These are phyloP conservation scores for Didymella arachidicola DNA, from an alignment of 2,329 filamentous ascomycete species.

Conservation along the genomic window DNA sequence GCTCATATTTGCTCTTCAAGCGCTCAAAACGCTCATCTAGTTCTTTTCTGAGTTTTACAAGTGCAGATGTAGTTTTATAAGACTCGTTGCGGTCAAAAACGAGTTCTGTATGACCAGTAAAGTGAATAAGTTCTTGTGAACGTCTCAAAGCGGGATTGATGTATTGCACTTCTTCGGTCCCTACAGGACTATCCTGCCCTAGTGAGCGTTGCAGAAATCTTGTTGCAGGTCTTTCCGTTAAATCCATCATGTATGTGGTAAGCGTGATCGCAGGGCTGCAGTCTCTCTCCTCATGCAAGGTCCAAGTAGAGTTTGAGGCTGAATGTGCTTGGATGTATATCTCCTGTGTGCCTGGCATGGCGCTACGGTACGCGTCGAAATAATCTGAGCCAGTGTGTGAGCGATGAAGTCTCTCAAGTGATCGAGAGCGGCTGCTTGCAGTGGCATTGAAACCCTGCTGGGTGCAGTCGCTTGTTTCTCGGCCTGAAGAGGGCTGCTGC, in stretches of 20 bases:
- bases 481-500: background rate
- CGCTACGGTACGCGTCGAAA: background rate
- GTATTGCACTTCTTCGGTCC: background rate
- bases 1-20: constrained; percentile 15
- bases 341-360: background rate
- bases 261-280: constrained; percentile 7
- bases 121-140: background rate
- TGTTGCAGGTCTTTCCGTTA: background rate
- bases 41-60: background rate
- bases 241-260: background rate
- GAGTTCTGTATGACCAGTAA: background rate
- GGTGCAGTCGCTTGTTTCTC: background rate
- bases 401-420: background rate
- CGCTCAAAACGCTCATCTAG: constrained; percentile 6
- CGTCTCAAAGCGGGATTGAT: background rate
- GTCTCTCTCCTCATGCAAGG: background rate
- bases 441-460: background rate
- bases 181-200: too few species aligned
- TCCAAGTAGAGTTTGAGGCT: background rate
- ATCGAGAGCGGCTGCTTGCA: background rate
- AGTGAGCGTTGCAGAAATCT: too few species aligned
- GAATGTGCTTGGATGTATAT: background rate
- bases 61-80: background rate
- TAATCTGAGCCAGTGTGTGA: background rate
- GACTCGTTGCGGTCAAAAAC: background rate